Conservation (phyloP, 176 grass and related monocot species). For the Oryza meridionalis region DNA sequence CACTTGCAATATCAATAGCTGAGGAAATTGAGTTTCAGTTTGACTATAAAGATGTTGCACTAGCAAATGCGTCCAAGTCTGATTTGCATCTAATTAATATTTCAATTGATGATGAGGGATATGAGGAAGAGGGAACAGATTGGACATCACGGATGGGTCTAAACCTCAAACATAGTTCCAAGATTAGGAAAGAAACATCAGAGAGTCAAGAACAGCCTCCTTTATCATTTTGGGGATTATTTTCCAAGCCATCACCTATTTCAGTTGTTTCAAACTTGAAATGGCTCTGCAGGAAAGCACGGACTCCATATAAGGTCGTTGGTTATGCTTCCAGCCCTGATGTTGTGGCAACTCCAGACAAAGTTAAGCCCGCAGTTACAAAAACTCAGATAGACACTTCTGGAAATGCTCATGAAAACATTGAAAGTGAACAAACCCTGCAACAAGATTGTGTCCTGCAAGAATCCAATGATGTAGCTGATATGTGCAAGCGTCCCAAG, state of each 20-base stretch:
- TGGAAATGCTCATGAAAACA: constrained; percentile 41
- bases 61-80: constrained; percentile 73
- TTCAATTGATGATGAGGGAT: constrained; percentile 91
- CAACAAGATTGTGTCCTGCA: constrained; percentile 24
- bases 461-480: constrained; percentile 13
- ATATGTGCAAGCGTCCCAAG: constrained; percentile 9
- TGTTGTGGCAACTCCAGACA: constrained; percentile 37
- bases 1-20: constrained; percentile 92
- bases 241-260: constrained; percentile 53
- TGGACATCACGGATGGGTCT: constrained; percentile 91
- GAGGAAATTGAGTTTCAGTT: constrained; percentile 83
- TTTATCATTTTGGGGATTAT: constrained; percentile 63
- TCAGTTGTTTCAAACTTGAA: constrained; percentile 71
- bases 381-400: constrained; percentile 25
- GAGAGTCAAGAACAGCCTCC: constrained; percentile 62
- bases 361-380: constrained; percentile 39
- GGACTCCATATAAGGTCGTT: constrained; percentile 76
- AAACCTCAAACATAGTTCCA: constrained; percentile 86
- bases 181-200: constrained; percentile 81
- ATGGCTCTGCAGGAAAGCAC: constrained; percentile 82
- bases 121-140: constrained; percentile 82
- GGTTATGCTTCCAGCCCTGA: constrained; percentile 47
- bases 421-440: background rate
- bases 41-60: constrained; percentile 71
- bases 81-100: constrained; percentile 83